phyloP scores from a whole-genome alignment of 78 protist genomes.

The Cyanophora paradoxa region DNA sequence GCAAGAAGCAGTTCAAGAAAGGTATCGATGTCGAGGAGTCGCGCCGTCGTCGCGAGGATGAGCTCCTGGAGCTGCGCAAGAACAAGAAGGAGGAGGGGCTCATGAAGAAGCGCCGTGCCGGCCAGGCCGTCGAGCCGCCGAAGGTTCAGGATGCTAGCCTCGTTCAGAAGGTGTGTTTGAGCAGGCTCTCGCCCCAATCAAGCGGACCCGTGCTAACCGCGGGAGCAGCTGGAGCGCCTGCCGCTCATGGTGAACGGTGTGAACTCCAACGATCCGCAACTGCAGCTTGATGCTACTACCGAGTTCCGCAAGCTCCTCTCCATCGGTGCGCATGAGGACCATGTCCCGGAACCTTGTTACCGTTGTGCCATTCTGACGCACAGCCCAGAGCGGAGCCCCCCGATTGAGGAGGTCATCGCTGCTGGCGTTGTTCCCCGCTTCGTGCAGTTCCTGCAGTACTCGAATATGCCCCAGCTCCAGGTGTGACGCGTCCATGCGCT shows the following conservation, averaged over 20 bases:
- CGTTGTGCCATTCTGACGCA: background rate
- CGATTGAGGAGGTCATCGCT: constrained; percentile 84
- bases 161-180: background rate
- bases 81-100: constrained; percentile 60
- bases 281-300: constrained; percentile 10
- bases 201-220: background rate
- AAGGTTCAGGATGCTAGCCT: background rate
- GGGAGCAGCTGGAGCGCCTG: background rate
- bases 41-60: constrained; percentile 64
- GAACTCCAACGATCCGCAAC: background rate
- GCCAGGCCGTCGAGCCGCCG: constrained; percentile 1
- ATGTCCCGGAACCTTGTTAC: background rate
- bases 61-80: constrained; percentile 65
- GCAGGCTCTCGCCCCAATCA: background rate
- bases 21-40: constrained; percentile 46
- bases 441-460: constrained; percentile 64
- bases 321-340: constrained; percentile 35
- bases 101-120: constrained; percentile 31
- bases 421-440: constrained; percentile 81
- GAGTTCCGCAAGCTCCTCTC: constrained; percentile 78
- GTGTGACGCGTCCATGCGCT: too few species aligned
- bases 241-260: background rate
- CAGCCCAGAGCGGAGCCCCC: constrained; percentile 76
- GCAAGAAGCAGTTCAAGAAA: constrained; percentile 31
- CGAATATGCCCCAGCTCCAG: constrained; percentile 59